Evolutionary conservation across 805 yeast species (phyloP), one percentile per base, ranked within the genome.

Genomic region (Yamadazyma scolyti): DNA sequence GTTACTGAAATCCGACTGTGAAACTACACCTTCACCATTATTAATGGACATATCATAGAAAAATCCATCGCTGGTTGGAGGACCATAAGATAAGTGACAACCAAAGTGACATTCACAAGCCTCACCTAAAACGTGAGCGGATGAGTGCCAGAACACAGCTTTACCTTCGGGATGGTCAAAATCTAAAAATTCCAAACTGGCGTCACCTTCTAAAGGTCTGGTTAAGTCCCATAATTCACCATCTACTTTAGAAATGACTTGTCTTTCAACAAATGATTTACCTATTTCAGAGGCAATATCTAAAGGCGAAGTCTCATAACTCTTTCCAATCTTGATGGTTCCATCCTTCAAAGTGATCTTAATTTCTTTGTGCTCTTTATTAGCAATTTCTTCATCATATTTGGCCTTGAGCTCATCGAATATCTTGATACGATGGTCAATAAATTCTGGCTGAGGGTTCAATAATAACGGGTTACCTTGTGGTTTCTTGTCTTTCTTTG

Each of bases 81-180:
- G 98, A 46, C 98, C 98, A 40, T 62, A 58, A 18, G 71, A 65
- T 44, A 93, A 77, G 58, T 90, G 96, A 44, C 95, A 94, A 46
- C 97, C 97, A 58, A 82, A 71, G 61, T 87, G 93, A 60, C 96
- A 82, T 68, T 93, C 98, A 69, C 96, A 84, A 28, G 97, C 90
- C 69, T 93, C 98, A 65, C 98, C 98, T 48, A 93, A 69, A 33
- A 93, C 90, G 65, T 93, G 98, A 31, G 98, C 98, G 45, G 96
- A 83, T 2, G 98, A 93, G 61, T 93, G 98, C 98, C 98, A 93
- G 67, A 93, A 93, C 20, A 90, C 97, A 44, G 79, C 78, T 58
- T 82, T 86, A 61, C 97, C 98, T 53, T 89, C 97, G n/a, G 84
- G 84, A 39, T 86, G 72, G 23, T 87, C 95, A 51, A 93, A 93